Percentiles rank a stretch among this genome's conserved stretches.
phyloP scores from a whole-genome alignment of 164 flowering plant genomes.

The Macadamia tetraphylla region DNA sequence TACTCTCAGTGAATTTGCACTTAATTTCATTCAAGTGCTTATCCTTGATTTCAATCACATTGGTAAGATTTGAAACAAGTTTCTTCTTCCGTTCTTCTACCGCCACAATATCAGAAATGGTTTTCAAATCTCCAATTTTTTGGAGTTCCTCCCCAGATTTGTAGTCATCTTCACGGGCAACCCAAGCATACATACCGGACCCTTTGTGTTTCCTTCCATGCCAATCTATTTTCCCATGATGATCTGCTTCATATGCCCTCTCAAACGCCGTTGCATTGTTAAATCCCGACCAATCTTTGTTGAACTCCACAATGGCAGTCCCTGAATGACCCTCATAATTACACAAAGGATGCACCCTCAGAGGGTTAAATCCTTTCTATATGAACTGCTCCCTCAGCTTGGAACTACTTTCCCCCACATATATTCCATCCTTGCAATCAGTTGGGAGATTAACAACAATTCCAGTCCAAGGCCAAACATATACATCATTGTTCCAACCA shows the following conservation, averaged over 20 bases:
- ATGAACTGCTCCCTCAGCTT: conserved; percentile 56
- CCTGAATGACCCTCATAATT: conserved; percentile 72
- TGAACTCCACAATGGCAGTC: conserved; percentile 62
- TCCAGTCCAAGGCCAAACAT: conserved; percentile 83
- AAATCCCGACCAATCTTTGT: conserved; percentile 72
- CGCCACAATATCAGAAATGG: conserved; percentile 54
- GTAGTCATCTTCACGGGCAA: conserved; percentile 86
- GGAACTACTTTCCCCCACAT: conserved; percentile 70
- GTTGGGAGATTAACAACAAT: conserved; percentile 68
- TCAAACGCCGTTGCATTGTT: conserved; percentile 75
- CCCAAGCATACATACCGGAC: conserved; percentile 75
- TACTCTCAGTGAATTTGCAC: conserved; percentile 39
- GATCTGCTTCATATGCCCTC: conserved; percentile 58
- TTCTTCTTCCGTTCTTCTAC: conserved; percentile 70
- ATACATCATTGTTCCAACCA: conserved; percentile 41
- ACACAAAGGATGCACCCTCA: conserved; percentile 66
- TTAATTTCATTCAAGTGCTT: conserved; percentile 52
- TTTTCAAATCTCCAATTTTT: conserved; percentile 66
- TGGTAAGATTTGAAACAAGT: conserved; percentile 59
- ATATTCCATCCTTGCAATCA: conserved; percentile 49
- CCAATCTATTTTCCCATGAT: conserved; percentile 82
- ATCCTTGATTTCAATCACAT: conserved; percentile 57
- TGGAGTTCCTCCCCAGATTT: conserved; percentile 52
- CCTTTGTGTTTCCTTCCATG: conserved; percentile 17
- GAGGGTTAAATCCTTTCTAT: conserved; percentile 62